Evolutionary conservation across 177 flowering plant genomes (phyloP).

Genomic region (Vitis hybrid): DNA sequence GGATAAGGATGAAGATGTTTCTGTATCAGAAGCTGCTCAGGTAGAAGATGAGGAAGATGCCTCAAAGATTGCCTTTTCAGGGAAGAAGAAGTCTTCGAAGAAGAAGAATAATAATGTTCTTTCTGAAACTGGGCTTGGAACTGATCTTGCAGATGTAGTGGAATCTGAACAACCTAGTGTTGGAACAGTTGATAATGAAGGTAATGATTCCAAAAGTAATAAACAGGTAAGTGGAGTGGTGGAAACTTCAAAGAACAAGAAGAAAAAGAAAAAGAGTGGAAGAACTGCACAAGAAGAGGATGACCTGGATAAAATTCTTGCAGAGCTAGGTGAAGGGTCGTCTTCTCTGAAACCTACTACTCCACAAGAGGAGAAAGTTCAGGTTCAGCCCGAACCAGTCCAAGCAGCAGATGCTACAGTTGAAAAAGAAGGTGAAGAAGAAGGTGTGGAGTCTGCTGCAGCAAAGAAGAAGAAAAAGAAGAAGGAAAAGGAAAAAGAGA

Average conservation of each 20-base stretch:
- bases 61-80: conserved; percentile 31
- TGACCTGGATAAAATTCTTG: conserved; percentile 86
- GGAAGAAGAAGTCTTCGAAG: conserved; percentile 54
- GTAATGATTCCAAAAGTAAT: conserved; percentile 24
- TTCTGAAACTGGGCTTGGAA: conserved; percentile 20
- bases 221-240: conserved; percentile 29
- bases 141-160: conserved; percentile 19
- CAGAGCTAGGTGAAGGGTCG: conserved; percentile 80
- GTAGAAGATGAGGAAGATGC: conserved; percentile 27
- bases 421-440: conserved; percentile 69
- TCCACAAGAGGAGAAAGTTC: conserved; percentile 45
- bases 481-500: conserved; percentile 83
- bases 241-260: conserved; percentile 76
- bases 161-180: conserved; percentile 24
- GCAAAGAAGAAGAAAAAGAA: conserved; percentile 97
- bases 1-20: conserved; percentile 25
- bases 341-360: conserved; percentile 42
- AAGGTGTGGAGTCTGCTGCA: conserved; percentile 75
- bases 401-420: conserved; percentile 30
- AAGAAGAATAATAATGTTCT: conserved; percentile 34
- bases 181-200: conserved; percentile 18
- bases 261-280: conserved; percentile 89
- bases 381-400: conserved; percentile 39
- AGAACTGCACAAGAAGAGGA: conserved; percentile 93
- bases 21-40: conserved; percentile 17